Conservation (phyloP, 164 flowering plant genomes). For the Berberis vulgaris region DNA sequence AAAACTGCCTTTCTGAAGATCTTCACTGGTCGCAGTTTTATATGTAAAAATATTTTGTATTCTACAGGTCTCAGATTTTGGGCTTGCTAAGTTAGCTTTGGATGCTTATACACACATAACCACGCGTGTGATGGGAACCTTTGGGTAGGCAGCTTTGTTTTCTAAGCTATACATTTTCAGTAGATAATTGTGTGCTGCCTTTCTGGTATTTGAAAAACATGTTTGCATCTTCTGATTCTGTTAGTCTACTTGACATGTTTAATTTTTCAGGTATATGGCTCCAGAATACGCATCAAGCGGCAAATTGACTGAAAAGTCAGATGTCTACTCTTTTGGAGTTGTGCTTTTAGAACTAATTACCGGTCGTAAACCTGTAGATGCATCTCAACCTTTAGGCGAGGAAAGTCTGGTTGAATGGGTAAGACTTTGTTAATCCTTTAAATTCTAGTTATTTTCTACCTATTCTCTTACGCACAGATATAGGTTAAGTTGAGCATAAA, state of each 20-base stretch:
- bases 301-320: slow-evolving; percentile 75
- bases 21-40: not conserved
- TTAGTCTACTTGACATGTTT: not conserved
- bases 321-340: slow-evolving; percentile 76
- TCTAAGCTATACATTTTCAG: not conserved
- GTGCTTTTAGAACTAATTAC: slow-evolving; percentile 75
- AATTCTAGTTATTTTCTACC: not conserved
- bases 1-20: not conserved
- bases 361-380: slow-evolving; percentile 75
- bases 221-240: not conserved
- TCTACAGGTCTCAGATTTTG: slow-evolving; percentile 84
- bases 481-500: too few species aligned
- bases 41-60: slow-evolving; percentile 6
- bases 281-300: slow-evolving; percentile 85
- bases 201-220: not conserved
- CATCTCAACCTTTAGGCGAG: slow-evolving; percentile 69
- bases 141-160: slow-evolving; percentile 46
- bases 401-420: slow-evolving; percentile 88
- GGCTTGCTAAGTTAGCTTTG: slow-evolving; percentile 73
- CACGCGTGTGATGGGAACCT: slow-evolving; percentile 95
- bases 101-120: slow-evolving; percentile 74
- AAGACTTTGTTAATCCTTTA: slow-evolving; percentile 2
- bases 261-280: slow-evolving; percentile 62
- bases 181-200: not conserved
- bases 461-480: not conserved